Conservation (phyloP, 805 yeast genomes). For the Starmerella geochares region DNA sequence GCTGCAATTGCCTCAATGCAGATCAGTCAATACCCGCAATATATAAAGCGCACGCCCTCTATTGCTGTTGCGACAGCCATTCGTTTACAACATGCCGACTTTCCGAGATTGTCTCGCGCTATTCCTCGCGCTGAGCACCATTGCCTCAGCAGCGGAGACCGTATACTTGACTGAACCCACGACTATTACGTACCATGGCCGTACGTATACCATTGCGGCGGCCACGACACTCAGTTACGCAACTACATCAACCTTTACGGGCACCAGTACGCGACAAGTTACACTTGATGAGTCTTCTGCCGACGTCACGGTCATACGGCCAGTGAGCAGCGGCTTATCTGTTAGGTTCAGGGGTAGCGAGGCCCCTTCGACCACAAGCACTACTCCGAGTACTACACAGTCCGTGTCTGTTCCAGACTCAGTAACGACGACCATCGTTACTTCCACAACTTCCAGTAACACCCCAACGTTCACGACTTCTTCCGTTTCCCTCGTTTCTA, state of each 20-base stretch:
- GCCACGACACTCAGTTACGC: conserved; percentile 15
- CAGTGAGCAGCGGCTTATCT: not conserved
- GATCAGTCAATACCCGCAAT: too few relatives aligned
- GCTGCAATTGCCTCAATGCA: too few relatives aligned
- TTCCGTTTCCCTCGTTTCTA: not conserved
- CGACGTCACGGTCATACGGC: not conserved
- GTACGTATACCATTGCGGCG: conserved; percentile 13
- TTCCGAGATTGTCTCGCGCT: not conserved
- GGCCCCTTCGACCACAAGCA: not conserved
- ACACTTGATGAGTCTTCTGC: not conserved
- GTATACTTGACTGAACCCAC: not conserved
- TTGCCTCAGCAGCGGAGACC: not conserved
- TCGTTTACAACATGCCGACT: not conserved
- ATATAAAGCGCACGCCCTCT: not conserved
- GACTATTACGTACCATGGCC: conserved; percentile 15
- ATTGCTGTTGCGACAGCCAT: too few relatives aligned
- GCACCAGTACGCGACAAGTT: not conserved
- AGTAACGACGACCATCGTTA: too few relatives aligned
- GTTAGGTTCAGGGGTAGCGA: not conserved
- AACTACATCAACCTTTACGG: not conserved
- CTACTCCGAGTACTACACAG: too few relatives aligned
- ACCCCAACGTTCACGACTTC: not conserved
- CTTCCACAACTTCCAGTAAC: not conserved
- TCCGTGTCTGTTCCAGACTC: too few relatives aligned
- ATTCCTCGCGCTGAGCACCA: not conserved